Evolutionary conservation across 805 yeast species (phyloP).

Genomic region (Lachancea meyersii): DNA sequence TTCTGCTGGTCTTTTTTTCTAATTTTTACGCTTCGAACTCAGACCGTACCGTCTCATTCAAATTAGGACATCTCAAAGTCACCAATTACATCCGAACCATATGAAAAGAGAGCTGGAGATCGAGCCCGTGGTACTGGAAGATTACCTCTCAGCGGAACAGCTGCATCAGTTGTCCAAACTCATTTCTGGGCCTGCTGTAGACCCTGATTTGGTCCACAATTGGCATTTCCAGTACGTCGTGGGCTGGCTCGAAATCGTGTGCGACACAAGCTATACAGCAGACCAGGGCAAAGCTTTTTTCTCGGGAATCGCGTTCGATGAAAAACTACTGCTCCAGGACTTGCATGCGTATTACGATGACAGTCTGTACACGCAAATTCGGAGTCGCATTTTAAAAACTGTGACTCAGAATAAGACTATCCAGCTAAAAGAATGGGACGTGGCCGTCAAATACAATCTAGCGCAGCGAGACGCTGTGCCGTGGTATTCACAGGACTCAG

Average conservation of each 20-base stretch:
- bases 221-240: conserved; percentile 32
- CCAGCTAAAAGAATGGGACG: conserved; percentile 25
- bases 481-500: conserved; percentile 8
- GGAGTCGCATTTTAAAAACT: conserved; percentile 19
- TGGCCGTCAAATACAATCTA: conserved; percentile 19
- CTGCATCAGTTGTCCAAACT: conserved; percentile 19
- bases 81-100: background rate
- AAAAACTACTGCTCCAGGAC: conserved; percentile 23
- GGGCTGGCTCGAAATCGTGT: conserved; percentile 31
- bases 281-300: conserved; percentile 24
- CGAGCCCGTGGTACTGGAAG: conserved; percentile 19
- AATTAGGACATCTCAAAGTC: background rate
- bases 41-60: too few species aligned
- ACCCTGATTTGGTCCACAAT: conserved; percentile 13
- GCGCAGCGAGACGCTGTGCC: conserved; percentile 5
- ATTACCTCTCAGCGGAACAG: conserved; percentile 21
- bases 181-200: conserved; percentile 7
- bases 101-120: conserved; percentile 9
- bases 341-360: conserved; percentile 8
- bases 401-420: conserved; percentile 23
- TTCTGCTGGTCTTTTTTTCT: too few species aligned
- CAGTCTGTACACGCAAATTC: conserved; percentile 16
- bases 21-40: too few species aligned
- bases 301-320: conserved; percentile 29
- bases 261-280: conserved; percentile 24